Evolutionary conservation across 352 stramenopile genomes (phyloP).

Genomic region (Phytophthora sansomeana): DNA sequence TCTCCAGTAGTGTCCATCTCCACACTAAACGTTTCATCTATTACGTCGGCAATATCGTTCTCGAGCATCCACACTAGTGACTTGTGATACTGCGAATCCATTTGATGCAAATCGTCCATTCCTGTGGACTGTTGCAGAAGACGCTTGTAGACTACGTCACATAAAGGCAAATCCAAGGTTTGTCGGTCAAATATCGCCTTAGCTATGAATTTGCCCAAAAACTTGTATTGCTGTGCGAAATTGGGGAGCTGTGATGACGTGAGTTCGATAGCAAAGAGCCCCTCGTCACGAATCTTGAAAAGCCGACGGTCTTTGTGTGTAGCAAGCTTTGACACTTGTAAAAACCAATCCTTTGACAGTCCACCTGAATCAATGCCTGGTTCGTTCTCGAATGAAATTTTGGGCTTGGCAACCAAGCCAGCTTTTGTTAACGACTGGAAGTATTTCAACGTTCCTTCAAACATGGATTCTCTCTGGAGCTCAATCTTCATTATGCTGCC

Average conservation of each 20-base stretch:
- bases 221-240: conserved; percentile 60
- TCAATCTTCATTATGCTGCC: conserved; percentile 51
- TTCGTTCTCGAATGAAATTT: conserved; percentile 86
- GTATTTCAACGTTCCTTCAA: conserved; percentile 67
- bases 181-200: conserved; percentile 91
- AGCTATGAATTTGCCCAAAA: conserved; percentile 80
- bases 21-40: conserved; percentile 91
- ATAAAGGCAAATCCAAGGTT: conserved; percentile 82
- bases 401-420: conserved; percentile 73
- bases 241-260: conserved; percentile 37
- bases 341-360: conserved; percentile 91
- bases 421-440: conserved; percentile 57
- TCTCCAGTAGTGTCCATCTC: conserved; percentile 39
- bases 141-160: conserved; percentile 77
- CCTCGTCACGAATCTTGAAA: conserved; percentile 66
- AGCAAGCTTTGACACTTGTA: conserved; percentile 71
- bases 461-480: conserved; percentile 66
- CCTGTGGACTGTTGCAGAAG: conserved; percentile 51
- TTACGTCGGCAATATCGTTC: conserved; percentile 78
- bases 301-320: conserved; percentile 45
- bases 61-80: conserved; percentile 90
- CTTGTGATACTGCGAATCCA: conserved; percentile 85
- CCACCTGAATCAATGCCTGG: conserved; percentile 89
- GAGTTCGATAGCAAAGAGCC: conserved; percentile 60
- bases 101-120: conserved; percentile 72